Evolutionary conservation across 1,284 basidiomycete genomes (phyloP).

Genomic region (Fomes fomentarius): DNA sequence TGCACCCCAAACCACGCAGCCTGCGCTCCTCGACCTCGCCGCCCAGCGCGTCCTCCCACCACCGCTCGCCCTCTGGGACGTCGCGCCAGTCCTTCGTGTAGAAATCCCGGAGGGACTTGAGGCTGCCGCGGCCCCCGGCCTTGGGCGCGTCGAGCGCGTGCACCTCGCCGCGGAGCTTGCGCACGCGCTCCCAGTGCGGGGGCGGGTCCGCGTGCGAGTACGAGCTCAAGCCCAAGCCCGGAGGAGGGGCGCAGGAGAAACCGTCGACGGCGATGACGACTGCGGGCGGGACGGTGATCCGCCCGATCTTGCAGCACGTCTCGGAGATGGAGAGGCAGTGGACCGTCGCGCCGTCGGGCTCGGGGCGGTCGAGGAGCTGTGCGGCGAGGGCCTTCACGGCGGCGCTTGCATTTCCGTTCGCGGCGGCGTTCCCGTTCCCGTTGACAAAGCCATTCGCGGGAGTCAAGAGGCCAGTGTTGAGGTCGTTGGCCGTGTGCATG

Average conservation of each 20-base stretch:
- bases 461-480: slow-evolving; percentile 16
- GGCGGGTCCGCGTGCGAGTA: slow-evolving; percentile 54
- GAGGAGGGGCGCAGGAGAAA: slow-evolving; percentile 33
- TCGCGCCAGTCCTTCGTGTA: slow-evolving; percentile 60
- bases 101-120: slow-evolving; percentile 46
- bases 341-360: slow-evolving; percentile 61
- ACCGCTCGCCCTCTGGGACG: slow-evolving; percentile 54
- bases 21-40: slow-evolving; percentile 52
- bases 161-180: slow-evolving; percentile 39
- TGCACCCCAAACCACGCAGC: slow-evolving; percentile 42
- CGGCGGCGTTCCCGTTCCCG: background rate
- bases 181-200: slow-evolving; percentile 52
- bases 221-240: background rate
- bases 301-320: slow-evolving; percentile 74
- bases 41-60: slow-evolving; percentile 66
- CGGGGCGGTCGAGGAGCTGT: slow-evolving; percentile 29
- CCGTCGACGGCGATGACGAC: slow-evolving; percentile 60
- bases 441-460: slow-evolving; percentile 25
- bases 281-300: slow-evolving; percentile 77
- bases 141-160: slow-evolving; percentile 14
- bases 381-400: slow-evolving; percentile 25
- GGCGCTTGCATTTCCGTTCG: background rate
- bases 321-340: slow-evolving; percentile 73
- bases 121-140: slow-evolving; percentile 37
- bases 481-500: slow-evolving; percentile 33